Evolutionary conservation across 371 early-diverging fungal species (phyloP).

Genomic region (Parasitella parasitica): DNA sequence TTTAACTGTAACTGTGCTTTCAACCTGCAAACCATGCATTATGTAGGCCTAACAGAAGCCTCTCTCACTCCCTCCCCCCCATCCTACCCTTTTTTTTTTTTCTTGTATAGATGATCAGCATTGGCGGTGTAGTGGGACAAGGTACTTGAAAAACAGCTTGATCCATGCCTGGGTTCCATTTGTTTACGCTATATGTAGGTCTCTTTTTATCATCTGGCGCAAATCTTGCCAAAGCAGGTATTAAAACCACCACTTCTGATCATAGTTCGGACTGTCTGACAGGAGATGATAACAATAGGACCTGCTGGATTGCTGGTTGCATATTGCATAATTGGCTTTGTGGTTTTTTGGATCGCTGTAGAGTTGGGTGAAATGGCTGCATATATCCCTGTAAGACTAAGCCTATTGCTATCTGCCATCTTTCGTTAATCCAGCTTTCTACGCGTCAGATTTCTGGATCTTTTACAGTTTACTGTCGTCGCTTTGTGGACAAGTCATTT

Average conservation of each 20-base stretch:
- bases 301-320: slow-evolving; percentile 66
- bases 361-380: slow-evolving; percentile 52
- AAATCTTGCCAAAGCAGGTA: slow-evolving; percentile 58
- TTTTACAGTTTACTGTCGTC: slow-evolving; percentile 25
- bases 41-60: too few relatives aligned
- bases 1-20: slow-evolving; percentile 3
- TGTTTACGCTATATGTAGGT: too few relatives aligned
- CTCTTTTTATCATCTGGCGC: slow-evolving; percentile 77
- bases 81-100: too few relatives aligned
- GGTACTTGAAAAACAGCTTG: too few relatives aligned
- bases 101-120: slow-evolving; percentile 19
- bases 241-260: too few relatives aligned
- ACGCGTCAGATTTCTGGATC: slow-evolving; percentile 12
- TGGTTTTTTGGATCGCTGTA: slow-evolving; percentile 72
- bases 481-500: slow-evolving; percentile 27
- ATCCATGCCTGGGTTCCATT: too few relatives aligned
- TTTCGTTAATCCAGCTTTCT: background rate
- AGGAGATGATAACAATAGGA: slow-evolving; percentile 30
- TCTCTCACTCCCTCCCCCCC: too few relatives aligned
- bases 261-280: background rate
- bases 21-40: background rate
- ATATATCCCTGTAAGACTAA: slow-evolving; percentile 22
- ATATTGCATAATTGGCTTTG: slow-evolving; percentile 61
- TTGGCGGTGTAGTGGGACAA: slow-evolving; percentile 29
- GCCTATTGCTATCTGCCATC: too few relatives aligned